A percentile compares a stretch with the other conserved stretches of the same genome.
phyloP scores from a whole-genome alignment of 495 filamentous ascomycete species.

The Penicillium subrubescens region DNA sequence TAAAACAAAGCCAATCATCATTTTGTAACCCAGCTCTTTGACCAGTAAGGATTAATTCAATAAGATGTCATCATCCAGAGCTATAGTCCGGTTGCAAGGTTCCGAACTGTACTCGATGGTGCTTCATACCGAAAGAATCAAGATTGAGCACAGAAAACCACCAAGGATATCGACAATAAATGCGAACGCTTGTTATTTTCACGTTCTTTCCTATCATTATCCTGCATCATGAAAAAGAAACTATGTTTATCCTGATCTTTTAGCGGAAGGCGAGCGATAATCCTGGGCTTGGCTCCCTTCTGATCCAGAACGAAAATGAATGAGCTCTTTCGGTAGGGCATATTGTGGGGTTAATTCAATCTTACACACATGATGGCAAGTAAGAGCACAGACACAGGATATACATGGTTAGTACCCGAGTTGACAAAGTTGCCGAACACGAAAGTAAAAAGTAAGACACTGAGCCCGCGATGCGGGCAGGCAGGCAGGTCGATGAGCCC shows the following conservation, averaged over 20 bases:
- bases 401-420: neutral
- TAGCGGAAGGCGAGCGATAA: neutral
- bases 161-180: too few relatives aligned
- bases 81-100: too few relatives aligned
- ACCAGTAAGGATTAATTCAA: too few relatives aligned
- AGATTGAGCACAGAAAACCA: too few relatives aligned
- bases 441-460: constrained; percentile 1
- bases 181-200: too few relatives aligned
- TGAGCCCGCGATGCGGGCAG: neutral
- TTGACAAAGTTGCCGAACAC: neutral
- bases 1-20: too few relatives aligned
- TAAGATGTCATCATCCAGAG: too few relatives aligned
- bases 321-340: neutral
- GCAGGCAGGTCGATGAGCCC: neutral
- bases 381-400: neutral
- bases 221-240: neutral
- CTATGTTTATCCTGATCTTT: neutral
- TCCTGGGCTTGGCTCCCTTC: neutral
- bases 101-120: too few relatives aligned
- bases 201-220: too few relatives aligned
- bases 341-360: neutral
- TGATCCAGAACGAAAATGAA: neutral
- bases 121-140: too few relatives aligned
- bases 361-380: neutral
- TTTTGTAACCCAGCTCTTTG: too few relatives aligned